Conservation (phyloP, 305 asterid species). For the Ajuga reptans region DNA sequence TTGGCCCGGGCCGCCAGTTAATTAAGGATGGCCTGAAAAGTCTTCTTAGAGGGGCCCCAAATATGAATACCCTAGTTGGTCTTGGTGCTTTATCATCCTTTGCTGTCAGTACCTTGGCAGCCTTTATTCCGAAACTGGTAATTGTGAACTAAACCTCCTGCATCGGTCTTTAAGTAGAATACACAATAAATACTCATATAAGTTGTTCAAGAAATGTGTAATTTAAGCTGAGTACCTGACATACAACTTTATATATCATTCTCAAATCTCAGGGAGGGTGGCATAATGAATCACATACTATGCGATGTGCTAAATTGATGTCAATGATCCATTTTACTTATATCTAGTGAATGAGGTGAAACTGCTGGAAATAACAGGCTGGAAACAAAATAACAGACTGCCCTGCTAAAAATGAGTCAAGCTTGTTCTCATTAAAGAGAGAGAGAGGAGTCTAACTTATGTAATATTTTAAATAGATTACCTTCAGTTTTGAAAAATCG, state of each 20-base stretch:
- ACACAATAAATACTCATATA: neutral
- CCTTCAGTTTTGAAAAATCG: neutral
- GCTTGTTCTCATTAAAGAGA: neutral
- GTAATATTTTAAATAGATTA: neutral
- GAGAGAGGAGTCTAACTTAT: no score
- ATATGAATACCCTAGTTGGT: slow-evolving; percentile 97
- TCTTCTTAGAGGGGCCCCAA: slow-evolving; percentile 77
- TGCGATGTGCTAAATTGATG: neutral
- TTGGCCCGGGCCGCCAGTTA: slow-evolving; percentile 88
- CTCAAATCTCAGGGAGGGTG: neutral
- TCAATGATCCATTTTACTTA: neutral
- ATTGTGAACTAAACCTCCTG: slow-evolving; percentile 16
- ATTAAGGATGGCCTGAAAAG: slow-evolving; percentile 86
- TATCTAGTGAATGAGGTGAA: slow-evolving; percentile 1
- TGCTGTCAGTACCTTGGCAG: slow-evolving; percentile 92
- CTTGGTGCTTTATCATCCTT: slow-evolving; percentile 98
- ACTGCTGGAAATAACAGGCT: neutral
- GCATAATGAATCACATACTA: neutral
- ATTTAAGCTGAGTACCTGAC: neutral
- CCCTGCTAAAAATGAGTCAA: slow-evolving; percentile 2
- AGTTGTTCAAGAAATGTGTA: slow-evolving; percentile 7
- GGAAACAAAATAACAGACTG: neutral
- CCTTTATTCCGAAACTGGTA: slow-evolving; percentile 86
- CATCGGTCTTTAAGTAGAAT: neutral
- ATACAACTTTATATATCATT: neutral